Conservation (phyloP, 306 rosid species). For the Trichosanthes truncata region DNA sequence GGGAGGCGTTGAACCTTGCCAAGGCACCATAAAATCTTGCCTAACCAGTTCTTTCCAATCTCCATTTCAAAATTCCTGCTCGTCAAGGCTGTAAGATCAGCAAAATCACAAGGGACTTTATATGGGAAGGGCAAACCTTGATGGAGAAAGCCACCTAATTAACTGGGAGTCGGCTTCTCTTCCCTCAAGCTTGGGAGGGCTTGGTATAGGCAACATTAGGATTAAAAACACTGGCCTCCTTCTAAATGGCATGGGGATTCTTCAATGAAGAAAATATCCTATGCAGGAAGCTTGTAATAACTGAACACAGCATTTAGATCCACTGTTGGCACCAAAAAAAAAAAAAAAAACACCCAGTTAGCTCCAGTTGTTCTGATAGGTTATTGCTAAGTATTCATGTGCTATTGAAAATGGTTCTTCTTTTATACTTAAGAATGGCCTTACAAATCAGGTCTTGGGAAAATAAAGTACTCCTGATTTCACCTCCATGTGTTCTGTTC, state of each 20-base stretch:
- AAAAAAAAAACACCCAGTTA: not conserved
- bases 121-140: not conserved
- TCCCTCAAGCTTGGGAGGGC: not conserved
- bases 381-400: not conserved
- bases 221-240: not conserved
- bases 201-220: not conserved
- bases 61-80: not conserved
- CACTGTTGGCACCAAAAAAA: not conserved
- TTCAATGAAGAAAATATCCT: not conserved
- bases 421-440: not conserved
- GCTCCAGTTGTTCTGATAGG: not conserved
- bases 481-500: not conserved
- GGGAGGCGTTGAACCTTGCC: too few species aligned
- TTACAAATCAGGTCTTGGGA: not conserved
- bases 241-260: not conserved
- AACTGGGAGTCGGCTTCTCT: not conserved
- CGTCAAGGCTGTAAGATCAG: not conserved
- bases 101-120: not conserved
- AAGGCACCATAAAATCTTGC: not conserved
- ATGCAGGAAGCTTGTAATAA: not conserved
- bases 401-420: not conserved
- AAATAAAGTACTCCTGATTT: not conserved
- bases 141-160: not conserved
- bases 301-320: not conserved
- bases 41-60: not conserved